Base-by-base conservation (phyloP, 1,284 basidiomycete genomes). In the Lignosus rhinocerotis region DNA sequence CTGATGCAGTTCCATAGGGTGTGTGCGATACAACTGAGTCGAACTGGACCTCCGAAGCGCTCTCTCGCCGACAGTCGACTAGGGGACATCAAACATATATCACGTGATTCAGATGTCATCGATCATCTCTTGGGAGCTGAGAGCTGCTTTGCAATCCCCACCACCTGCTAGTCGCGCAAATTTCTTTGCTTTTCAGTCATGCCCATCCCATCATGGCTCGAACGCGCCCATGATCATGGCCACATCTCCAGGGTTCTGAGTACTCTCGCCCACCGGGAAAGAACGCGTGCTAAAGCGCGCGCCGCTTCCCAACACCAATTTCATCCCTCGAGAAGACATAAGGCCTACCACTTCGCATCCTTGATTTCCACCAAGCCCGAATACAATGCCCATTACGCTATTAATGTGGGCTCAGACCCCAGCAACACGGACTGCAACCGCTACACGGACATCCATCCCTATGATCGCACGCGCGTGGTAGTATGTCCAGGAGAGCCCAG, bases 391-490 rank as follows among this genome's bases (percentile, higher is more conserved):
- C 71, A 85, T 64, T 91, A 90, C 67, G 83, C 88, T 16, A 74
- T 85, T 53, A 69, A 76, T 9, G 69, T 76, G 25, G 86, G 81
- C n/a, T 69, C 69, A 51, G 69, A 77, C 45, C 75, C 76, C 19
- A 69, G 70, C 30, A 82, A 90, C 66, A 55, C 67, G 19, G 61
- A 64, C 32, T 74, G 73, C 39, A 92, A 93, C 74, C 86, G 92
- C n/a, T 94, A 94, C 66, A 54, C 69, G 36, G 83, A 91, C 65
- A 80, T 94, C 52, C 75, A 82, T 51, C 89, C 92, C 0, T 94
- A 93, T 70, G 90, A 94, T 72, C 80, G 88, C 53, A 93, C 89
- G 1, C 81, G 89, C 9, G 85, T 92, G 25, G 68, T 81, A 11
- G 78, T 87, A 11, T 72, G 70, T 17, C 58, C 70, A 25, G 66